Conservation (phyloP, 805 yeast genomes). For the Pichia rugopelliculosa region DNA sequence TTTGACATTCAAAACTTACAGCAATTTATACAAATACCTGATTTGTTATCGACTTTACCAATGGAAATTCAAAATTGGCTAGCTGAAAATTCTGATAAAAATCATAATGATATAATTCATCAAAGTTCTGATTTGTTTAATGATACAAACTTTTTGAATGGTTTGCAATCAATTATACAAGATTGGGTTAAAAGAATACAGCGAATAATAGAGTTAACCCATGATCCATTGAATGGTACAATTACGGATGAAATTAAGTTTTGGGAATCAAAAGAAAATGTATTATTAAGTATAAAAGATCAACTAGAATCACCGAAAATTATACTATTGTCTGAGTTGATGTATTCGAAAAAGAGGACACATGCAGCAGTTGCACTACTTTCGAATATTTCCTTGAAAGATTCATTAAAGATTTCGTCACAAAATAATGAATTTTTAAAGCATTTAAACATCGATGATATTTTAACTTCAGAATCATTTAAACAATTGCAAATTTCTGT, state of each 20-base stretch:
- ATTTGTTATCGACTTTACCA: slow-evolving; percentile 46
- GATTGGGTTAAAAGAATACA: slow-evolving; percentile 66
- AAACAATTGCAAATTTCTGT: slow-evolving; percentile 39
- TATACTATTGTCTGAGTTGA: slow-evolving; percentile 46
- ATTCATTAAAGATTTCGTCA: slow-evolving; percentile 42
- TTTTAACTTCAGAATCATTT: slow-evolving; percentile 42
- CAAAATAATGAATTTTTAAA: slow-evolving; percentile 57
- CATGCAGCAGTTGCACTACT: slow-evolving; percentile 69
- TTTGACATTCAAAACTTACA: slow-evolving; percentile 60
- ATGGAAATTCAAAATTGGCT: slow-evolving; percentile 39
- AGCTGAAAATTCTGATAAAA: slow-evolving; percentile 12
- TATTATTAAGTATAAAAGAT: slow-evolving; percentile 45
- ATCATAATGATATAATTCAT: slow-evolving; percentile 16
- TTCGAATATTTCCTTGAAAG: slow-evolving; percentile 62
- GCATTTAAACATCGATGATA: slow-evolving; percentile 61
- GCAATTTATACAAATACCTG: slow-evolving; percentile 62
- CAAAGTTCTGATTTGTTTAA: slow-evolving; percentile 24
- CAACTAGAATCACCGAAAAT: slow-evolving; percentile 55
- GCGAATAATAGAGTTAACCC: slow-evolving; percentile 43
- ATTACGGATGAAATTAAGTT: slow-evolving; percentile 62
- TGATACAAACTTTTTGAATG: slow-evolving; percentile 56
- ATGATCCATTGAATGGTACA: slow-evolving; percentile 49
- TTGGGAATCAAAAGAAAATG: slow-evolving; percentile 68
- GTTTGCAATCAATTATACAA: slow-evolving; percentile 62
- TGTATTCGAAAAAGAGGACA: slow-evolving; percentile 67